Conservation (phyloP, 1,284 basidiomycete genomes). For the Cutaneotrichosporon curvatum region DNA sequence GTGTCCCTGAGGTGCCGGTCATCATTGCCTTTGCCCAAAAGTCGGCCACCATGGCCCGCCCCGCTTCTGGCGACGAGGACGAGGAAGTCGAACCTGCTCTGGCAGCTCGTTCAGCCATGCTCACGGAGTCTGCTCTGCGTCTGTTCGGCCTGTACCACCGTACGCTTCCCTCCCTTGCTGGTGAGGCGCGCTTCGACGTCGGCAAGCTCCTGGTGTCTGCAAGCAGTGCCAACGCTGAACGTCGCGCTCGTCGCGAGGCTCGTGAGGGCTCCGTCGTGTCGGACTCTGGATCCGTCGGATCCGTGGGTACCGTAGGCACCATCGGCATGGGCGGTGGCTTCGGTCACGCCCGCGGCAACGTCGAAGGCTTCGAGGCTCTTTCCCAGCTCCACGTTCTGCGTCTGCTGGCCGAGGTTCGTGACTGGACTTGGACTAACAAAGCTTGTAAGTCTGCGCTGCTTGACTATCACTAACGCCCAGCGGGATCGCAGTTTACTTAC, state of each 20-base stretch:
- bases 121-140: slow-evolving; percentile 70
- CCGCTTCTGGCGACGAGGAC: slow-evolving; percentile 35
- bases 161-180: slow-evolving; percentile 63
- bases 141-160: slow-evolving; percentile 77
- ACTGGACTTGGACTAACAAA: slow-evolving; percentile 70
- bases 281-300: slow-evolving; percentile 41
- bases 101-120: slow-evolving; percentile 50
- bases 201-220: slow-evolving; percentile 65
- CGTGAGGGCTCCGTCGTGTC: slow-evolving; percentile 40
- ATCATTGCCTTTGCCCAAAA: slow-evolving; percentile 68
- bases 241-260: slow-evolving; percentile 34
- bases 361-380: slow-evolving; percentile 55
- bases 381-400: slow-evolving; percentile 72
- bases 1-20: slow-evolving; percentile 76
- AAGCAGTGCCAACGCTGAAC: slow-evolving; percentile 43
- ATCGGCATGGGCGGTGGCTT: slow-evolving; percentile 47
- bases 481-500: slow-evolving; percentile 48
- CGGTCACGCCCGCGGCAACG: slow-evolving; percentile 43
- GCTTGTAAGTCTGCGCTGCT: slow-evolving; percentile 50
- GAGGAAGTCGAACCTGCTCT: slow-evolving; percentile 39
- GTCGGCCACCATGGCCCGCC: slow-evolving; percentile 37
- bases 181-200: slow-evolving; percentile 75
- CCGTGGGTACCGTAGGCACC: slow-evolving; percentile 40
- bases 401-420: slow-evolving; percentile 61
- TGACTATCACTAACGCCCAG: slow-evolving; percentile 15